These are phyloP conservation scores for Penicillium corylophilum DNA, from an alignment of 2,329 filamentous ascomycete genomes.

Conservation along the genomic window DNA sequence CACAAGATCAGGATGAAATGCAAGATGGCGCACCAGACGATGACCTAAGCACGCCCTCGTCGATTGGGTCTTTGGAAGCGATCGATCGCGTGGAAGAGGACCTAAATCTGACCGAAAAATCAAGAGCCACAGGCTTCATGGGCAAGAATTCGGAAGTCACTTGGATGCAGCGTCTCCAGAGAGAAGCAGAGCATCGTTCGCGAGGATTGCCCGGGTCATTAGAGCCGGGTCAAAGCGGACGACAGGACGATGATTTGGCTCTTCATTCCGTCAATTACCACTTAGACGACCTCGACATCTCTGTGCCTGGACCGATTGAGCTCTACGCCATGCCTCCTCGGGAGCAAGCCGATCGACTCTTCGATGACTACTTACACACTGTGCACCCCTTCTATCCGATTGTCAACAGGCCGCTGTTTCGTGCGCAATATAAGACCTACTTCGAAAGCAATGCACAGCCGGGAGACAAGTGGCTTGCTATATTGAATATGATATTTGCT, in stretches of 20 bases:
- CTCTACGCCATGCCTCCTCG: conserved; percentile 43
- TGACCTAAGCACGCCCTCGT: conserved; percentile 32
- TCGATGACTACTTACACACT: conserved; percentile 43
- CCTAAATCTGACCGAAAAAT: conserved; percentile 37
- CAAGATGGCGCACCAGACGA: conserved; percentile 22
- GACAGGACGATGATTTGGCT: conserved; percentile 31
- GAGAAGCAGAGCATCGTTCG: conserved; percentile 38
- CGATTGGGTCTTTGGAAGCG: conserved; percentile 45
- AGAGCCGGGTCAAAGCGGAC: conserved; percentile 24
- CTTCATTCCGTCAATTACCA: conserved; percentile 42
- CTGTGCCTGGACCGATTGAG: conserved; percentile 41
- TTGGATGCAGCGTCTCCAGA: conserved; percentile 45
- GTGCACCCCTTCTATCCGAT: conserved; percentile 48
- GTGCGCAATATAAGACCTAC: conserved; percentile 42
- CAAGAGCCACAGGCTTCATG: conserved; percentile 44
- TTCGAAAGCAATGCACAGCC: conserved; percentile 35
- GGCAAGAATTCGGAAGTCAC: conserved; percentile 49
- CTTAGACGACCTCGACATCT: conserved; percentile 46
- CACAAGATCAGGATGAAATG: background rate
- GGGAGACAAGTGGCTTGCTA: conserved; percentile 45
- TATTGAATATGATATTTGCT: conserved; percentile 49
- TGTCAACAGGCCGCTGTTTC: conserved; percentile 43
- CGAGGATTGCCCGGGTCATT: conserved; percentile 28
- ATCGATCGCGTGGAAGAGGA: conserved; percentile 49
- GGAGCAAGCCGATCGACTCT: conserved; percentile 42